Evolutionary conservation across 495 filamentous ascomycete species (phyloP).

Genomic region (Sabuloglossum arenarium): DNA sequence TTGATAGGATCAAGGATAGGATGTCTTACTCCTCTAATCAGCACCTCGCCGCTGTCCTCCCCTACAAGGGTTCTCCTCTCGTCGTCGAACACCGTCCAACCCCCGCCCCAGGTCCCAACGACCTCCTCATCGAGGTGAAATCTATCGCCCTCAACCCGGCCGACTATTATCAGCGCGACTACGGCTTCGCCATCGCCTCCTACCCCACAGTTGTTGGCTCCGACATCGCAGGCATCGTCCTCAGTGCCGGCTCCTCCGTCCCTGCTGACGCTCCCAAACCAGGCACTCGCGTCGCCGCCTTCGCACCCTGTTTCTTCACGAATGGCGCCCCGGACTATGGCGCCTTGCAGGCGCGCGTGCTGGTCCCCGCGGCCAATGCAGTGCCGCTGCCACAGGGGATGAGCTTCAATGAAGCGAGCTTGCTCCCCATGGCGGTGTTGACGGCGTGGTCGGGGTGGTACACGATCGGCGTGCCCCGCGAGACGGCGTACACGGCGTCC

Average conservation of each 20-base stretch:
- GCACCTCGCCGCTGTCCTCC: constrained; percentile 23
- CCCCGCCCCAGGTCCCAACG: constrained; percentile 24
- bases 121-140: constrained; percentile 28
- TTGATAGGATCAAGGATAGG: background rate
- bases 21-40: constrained; percentile 5
- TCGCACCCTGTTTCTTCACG: background rate
- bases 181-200: constrained; percentile 18
- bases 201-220: constrained; percentile 24
- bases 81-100: constrained; percentile 17
- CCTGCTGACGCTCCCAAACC: constrained; percentile 11
- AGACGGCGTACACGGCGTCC: constrained; percentile 12
- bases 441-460: constrained; percentile 18
- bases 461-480: constrained; percentile 17
- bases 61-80: constrained; percentile 17
- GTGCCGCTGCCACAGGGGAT: constrained; percentile 20
- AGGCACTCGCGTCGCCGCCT: constrained; percentile 8
- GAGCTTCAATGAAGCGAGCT: constrained; percentile 23
- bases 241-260: constrained; percentile 20
- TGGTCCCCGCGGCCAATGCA: background rate
- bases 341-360: background rate
- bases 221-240: constrained; percentile 21
- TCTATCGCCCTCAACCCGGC: constrained; percentile 29
- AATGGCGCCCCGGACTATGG: background rate
- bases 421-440: constrained; percentile 22
- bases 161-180: constrained; percentile 20